These are phyloP conservation scores for Globisporangium solare DNA, from an alignment of 352 stramenopile species.

Conservation along the genomic window DNA sequence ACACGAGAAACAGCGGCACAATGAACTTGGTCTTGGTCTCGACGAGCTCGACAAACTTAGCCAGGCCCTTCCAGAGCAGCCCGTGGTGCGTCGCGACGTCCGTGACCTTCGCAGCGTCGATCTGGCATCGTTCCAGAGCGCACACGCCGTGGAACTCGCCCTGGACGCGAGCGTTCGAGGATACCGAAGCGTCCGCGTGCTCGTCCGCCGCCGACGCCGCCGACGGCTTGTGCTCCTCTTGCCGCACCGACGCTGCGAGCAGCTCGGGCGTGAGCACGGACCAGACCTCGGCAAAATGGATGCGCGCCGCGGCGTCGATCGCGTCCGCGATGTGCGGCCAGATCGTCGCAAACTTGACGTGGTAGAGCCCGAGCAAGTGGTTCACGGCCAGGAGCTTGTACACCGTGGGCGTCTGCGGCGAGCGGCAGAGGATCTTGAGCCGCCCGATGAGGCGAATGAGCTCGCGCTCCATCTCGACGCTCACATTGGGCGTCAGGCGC, in stretches of 20 bases:
- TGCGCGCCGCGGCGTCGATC: slow-evolving; percentile 44
- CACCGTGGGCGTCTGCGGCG: slow-evolving; percentile 59
- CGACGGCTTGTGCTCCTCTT: slow-evolving; percentile 21
- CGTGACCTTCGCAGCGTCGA: slow-evolving; percentile 42
- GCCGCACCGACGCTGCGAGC: slow-evolving; percentile 33
- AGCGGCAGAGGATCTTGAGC: slow-evolving; percentile 72
- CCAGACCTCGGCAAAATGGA: slow-evolving; percentile 68
- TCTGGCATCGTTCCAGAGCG: slow-evolving; percentile 44
- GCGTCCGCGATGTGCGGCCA: slow-evolving; percentile 78
- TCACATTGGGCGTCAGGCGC: slow-evolving; percentile 39
- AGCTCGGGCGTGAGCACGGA: slow-evolving; percentile 51
- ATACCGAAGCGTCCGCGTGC: too few species aligned
- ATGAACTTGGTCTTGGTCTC: slow-evolving; percentile 86
- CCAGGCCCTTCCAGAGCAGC: slow-evolving; percentile 77
- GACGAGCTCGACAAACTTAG: slow-evolving; percentile 66
- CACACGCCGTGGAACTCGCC: slow-evolving; percentile 50
- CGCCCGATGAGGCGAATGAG: slow-evolving; percentile 74
- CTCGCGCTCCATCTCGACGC: slow-evolving; percentile 79
- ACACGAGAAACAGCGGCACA: slow-evolving; percentile 80
- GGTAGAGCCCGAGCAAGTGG: slow-evolving; percentile 77
- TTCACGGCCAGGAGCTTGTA: slow-evolving; percentile 79
- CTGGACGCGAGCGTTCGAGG: slow-evolving; percentile 29
- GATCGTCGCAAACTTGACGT: slow-evolving; percentile 87
- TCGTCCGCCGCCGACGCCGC: not conserved
- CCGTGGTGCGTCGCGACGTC: slow-evolving; percentile 70